Evolutionary conservation across 179 eudicot species (phyloP).

Genomic region (Drosera spatulata): DNA sequence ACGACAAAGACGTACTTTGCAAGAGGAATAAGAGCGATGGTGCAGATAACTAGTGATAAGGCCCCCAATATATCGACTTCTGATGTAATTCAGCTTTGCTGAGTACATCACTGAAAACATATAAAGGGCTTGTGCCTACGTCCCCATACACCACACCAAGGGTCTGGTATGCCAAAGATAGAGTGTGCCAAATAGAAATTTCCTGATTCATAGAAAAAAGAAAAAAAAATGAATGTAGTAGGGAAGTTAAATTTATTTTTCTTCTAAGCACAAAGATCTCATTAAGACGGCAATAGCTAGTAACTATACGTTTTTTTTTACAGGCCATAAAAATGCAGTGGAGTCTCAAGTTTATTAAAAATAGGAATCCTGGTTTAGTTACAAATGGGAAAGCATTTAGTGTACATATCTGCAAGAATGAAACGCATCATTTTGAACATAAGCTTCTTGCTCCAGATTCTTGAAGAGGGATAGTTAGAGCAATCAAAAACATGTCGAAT

Average conservation of each 20-base stretch:
- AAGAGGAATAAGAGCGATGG: constrained; percentile 80
- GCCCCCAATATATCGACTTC: constrained; percentile 87
- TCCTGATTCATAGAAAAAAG: constrained; percentile 35
- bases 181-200: constrained; percentile 45
- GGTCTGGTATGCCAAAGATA: constrained; percentile 87
- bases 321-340: too few species aligned
- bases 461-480: too few species aligned
- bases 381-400: too few species aligned
- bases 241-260: background rate
- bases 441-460: too few species aligned
- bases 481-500: too few species aligned
- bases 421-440: too few species aligned
- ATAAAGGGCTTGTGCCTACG: constrained; percentile 93
- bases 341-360: too few species aligned
- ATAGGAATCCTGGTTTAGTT: too few species aligned
- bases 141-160: constrained; percentile 98
- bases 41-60: constrained; percentile 75
- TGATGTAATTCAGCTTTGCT: constrained; percentile 78
- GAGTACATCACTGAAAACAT: constrained; percentile 84
- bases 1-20: constrained; percentile 83
- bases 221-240: background rate
- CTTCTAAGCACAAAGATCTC: too few species aligned
- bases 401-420: too few species aligned
- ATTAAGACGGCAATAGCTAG: too few species aligned
- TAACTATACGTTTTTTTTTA: too few species aligned